Base-by-base conservation (phyloP, 305 asterid species). In the Striga hermonthica region DNA sequence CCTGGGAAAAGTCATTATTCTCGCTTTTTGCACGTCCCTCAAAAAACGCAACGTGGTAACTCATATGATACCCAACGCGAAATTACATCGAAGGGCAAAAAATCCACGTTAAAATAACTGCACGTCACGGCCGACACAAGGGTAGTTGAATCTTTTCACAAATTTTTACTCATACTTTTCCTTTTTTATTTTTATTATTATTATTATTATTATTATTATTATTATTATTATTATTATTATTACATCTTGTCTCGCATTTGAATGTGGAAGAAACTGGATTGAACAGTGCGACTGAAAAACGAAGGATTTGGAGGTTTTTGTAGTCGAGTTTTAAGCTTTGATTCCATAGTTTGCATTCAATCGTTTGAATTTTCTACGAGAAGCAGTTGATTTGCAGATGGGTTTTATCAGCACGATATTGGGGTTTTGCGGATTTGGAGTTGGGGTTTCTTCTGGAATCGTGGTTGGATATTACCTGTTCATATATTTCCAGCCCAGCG, bases 401-500 rank as follows among this genome's bases (percentile, higher is more conserved):
- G 99, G 99, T 10, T 73, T 93, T 39, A n/a, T 90, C 57, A 85
- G 97, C 66, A 80, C 88, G 0, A 71, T 94, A 43, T 55, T 85
- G 73, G 95, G 97, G 52, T 79, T 90, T 35, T 75, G 87, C 70
- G 99, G 99, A 81, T 90, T 94, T 71, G 99, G 99, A 78, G 85
- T 90, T 61, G 99, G 99, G 70, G 50, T 94, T 67, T 83, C 97
- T 47, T 22, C 83, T 62, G 99, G 99, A 5, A 64, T 90, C 55
- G 78, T 78, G 63, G 65, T 83, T 64, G 99, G 99, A 0, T 93
- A 93, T 70, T 88, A 68, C 76, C 54, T 90, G 57, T 93, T 93
- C 95, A 81, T 93, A 82, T 90, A 86, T 72, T 90, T 88, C 60
- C 96, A 88, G 71, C 96, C 97, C 45, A 13, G 60, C 75, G 94